Percentiles rank a stretch among this genome's conserved stretches.
These are phyloP conservation scores for Xylaria bambusicola DNA, from an alignment of 495 filamentous ascomycete genomes.

Conservation along the genomic window DNA sequence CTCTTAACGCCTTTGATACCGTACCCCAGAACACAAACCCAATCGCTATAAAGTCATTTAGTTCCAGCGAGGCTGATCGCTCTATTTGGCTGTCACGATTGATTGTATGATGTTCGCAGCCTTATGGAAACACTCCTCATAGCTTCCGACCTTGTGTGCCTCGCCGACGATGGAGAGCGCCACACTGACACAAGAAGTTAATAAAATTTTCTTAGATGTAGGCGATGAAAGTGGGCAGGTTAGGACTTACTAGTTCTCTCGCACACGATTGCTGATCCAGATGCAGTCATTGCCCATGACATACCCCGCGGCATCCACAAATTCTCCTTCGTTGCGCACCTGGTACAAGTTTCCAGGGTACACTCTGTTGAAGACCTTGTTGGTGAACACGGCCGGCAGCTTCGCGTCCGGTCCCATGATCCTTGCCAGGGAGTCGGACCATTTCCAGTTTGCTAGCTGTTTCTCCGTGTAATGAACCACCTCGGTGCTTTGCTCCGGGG, in stretches of 20 bases:
- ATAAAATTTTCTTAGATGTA: background rate
- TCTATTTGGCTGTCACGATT: background rate
- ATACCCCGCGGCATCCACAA: conserved; percentile 15
- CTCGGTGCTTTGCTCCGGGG: background rate
- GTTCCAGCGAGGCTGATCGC: too few relatives aligned
- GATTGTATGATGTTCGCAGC: conserved; percentile 9
- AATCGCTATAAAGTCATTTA: too few relatives aligned
- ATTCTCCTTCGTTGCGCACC: conserved; percentile 12
- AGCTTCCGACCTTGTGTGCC: conserved; percentile 5
- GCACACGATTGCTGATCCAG: conserved; percentile 15
- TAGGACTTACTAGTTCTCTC: conserved; percentile 15
- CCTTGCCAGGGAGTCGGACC: conserved; percentile 4
- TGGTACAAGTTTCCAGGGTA: conserved; percentile 15
- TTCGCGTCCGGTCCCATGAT: conserved; percentile 4
- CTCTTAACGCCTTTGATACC: too few relatives aligned
- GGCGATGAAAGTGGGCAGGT: background rate
- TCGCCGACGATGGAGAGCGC: conserved; percentile 16
- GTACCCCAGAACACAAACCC: too few relatives aligned
- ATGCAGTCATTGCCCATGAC: conserved; percentile 15
- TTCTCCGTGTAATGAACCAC: background rate
- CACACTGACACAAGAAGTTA: conserved; percentile 8
- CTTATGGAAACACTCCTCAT: conserved; percentile 1
- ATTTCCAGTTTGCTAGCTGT: conserved; percentile 6
- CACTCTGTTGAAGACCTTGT: conserved; percentile 13
- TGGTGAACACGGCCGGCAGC: conserved; percentile 15